These are phyloP conservation scores for Heterococcus sp. DNA, from an alignment of 108 stramenopile species.

Conservation along the genomic window DNA sequence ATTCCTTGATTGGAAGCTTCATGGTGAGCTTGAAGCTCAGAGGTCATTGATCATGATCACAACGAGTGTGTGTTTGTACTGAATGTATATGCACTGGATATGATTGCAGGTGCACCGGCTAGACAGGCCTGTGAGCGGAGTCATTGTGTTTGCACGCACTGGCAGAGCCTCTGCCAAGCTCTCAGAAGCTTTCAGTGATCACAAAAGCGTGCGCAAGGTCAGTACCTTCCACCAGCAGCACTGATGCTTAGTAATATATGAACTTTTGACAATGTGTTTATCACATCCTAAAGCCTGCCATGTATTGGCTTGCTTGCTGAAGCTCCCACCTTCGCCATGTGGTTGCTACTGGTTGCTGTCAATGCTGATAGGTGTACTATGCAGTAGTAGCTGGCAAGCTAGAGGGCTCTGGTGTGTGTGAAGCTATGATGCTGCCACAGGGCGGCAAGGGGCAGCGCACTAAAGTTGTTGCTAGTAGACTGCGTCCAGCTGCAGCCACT, in stretches of 20 bases:
- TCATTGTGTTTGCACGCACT: not conserved
- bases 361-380: not conserved
- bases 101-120: not conserved
- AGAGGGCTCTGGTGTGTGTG: not conserved
- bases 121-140: not conserved
- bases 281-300: no score
- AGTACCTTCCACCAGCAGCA: not conserved
- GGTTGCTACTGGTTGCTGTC: not conserved
- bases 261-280: no score
- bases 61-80: not conserved
- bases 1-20: not conserved
- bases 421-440: not conserved
- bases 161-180: not conserved
- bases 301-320: no score
- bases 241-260: no score
- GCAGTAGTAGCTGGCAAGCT: not conserved
- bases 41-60: not conserved
- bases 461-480: not conserved
- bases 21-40: not conserved
- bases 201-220: no score
- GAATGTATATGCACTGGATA: not conserved
- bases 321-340: no score
- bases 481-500: no score
- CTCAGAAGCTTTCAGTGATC: not conserved
- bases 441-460: not conserved